Conservation (phyloP, 2,329 filamentous ascomycete genomes). For the Penicillium nordicum region DNA sequence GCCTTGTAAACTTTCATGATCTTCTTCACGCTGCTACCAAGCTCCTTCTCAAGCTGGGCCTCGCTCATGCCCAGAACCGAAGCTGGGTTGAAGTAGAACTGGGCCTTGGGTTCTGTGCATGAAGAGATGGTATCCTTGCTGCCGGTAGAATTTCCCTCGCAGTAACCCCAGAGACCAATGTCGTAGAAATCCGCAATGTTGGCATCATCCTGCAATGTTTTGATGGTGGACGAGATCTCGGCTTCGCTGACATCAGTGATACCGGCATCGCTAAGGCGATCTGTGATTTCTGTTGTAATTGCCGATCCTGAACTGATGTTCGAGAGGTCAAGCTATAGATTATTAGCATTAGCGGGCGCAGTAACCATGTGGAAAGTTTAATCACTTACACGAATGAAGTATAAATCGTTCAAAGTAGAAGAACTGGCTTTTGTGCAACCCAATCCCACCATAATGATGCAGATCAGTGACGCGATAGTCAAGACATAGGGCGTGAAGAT, state of each 20-base stretch:
- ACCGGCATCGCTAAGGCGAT: slow-evolving; percentile 34
- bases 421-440: slow-evolving; percentile 54
- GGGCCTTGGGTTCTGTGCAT: slow-evolving; percentile 68
- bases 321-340: slow-evolving; percentile 53
- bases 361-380: not conserved
- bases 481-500: slow-evolving; percentile 83
- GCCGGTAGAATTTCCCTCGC: slow-evolving; percentile 58
- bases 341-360: not conserved
- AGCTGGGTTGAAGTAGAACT: slow-evolving; percentile 74
- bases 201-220: slow-evolving; percentile 44
- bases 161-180: slow-evolving; percentile 84
- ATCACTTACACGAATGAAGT: slow-evolving; percentile 51
- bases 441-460: slow-evolving; percentile 57
- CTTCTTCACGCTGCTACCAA: slow-evolving; percentile 65
- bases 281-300: slow-evolving; percentile 26
- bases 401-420: slow-evolving; percentile 48
- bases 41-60: slow-evolving; percentile 54
- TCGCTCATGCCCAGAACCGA: slow-evolving; percentile 62
- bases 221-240: slow-evolving; percentile 38
- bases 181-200: slow-evolving; percentile 74
- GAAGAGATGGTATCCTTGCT: slow-evolving; percentile 50
- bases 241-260: slow-evolving; percentile 35
- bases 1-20: slow-evolving; percentile 70
- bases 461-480: slow-evolving; percentile 72
- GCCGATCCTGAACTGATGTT: slow-evolving; percentile 55